Percentiles rank a stretch among this genome's conserved stretches.
phyloP scores from a whole-genome alignment of 345 rosid genomes.

The Melastoma malabathricum region DNA sequence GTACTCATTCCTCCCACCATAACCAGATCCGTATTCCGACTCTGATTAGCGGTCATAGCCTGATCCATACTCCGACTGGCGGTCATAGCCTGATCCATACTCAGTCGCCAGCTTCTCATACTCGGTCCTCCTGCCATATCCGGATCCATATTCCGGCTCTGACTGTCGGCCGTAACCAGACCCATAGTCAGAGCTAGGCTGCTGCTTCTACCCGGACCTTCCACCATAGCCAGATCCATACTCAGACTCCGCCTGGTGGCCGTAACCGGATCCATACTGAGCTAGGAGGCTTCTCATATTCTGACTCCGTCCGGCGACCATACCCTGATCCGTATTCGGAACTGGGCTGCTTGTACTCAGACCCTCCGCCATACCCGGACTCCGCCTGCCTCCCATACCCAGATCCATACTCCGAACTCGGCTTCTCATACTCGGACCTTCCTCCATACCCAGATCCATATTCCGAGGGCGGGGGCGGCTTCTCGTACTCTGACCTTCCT shows the following conservation, averaged over 20 bases:
- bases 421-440: constrained; percentile 4
- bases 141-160: constrained; percentile 18
- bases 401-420: constrained; percentile 19
- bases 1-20: constrained; percentile 17
- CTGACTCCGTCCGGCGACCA: constrained; percentile 10
- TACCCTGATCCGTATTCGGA: constrained; percentile 19
- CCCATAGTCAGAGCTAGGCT: constrained; percentile 9
- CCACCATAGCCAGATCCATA: constrained; percentile 11
- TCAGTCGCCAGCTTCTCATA: constrained; percentile 15
- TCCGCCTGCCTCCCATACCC: constrained; percentile 19
- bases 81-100: constrained; percentile 28
- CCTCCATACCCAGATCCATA: constrained; percentile 19
- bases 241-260: constrained; percentile 8
- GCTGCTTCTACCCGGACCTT: constrained; percentile 4
- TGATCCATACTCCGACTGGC: constrained; percentile 6
- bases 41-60: constrained; percentile 13
- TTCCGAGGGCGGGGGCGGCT: constrained; percentile 6
- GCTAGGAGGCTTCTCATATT: constrained; percentile 8
- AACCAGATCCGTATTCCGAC: constrained; percentile 13
- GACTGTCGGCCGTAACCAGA: constrained; percentile 7
- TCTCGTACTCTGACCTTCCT: constrained; percentile 4
- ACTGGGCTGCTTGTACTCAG: constrained; percentile 5
- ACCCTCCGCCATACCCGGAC: constrained; percentile 21
- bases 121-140: constrained; percentile 19
- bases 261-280: constrained; percentile 24